phyloP scores from a whole-genome alignment of 2,329 filamentous ascomycete genomes.

The Clonostachys rosea region DNA sequence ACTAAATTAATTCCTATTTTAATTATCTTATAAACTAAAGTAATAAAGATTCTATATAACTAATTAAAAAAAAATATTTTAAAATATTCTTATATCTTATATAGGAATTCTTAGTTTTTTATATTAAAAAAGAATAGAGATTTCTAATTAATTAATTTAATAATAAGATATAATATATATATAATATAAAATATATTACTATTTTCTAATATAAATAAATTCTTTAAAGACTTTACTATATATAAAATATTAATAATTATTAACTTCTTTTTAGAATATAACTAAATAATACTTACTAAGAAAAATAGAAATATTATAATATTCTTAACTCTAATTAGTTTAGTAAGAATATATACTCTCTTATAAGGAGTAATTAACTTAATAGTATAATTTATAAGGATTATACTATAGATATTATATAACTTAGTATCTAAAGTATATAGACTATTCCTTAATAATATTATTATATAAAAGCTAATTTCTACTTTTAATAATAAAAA shows the following conservation, averaged over 20 bases:
- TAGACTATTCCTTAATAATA: constrained; percentile 1
- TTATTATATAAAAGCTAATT: not conserved
- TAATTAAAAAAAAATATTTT: too few species aligned
- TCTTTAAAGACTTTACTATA: not conserved
- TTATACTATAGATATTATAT: not conserved
- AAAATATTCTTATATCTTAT: too few species aligned
- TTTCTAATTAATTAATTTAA: not conserved
- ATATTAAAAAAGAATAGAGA: too few species aligned
- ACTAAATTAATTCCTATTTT: too few species aligned
- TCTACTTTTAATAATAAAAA: not conserved
- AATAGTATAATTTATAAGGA: not conserved
- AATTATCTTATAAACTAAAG: too few species aligned
- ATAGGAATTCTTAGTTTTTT: too few species aligned
- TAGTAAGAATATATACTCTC: not conserved
- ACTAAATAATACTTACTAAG: not conserved
- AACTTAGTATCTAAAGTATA: not conserved
- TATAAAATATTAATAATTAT: not conserved
- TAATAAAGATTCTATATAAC: too few species aligned
- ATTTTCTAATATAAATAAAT: not conserved
- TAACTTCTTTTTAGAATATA: not conserved
- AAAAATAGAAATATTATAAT: not conserved
- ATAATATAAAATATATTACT: not conserved
- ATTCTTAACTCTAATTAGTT: not conserved
- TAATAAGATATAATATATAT: not conserved
- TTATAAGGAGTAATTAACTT: not conserved